phyloP scores from a whole-genome alignment of 495 filamentous ascomycete genomes.

The Penicillium paxilli region DNA sequence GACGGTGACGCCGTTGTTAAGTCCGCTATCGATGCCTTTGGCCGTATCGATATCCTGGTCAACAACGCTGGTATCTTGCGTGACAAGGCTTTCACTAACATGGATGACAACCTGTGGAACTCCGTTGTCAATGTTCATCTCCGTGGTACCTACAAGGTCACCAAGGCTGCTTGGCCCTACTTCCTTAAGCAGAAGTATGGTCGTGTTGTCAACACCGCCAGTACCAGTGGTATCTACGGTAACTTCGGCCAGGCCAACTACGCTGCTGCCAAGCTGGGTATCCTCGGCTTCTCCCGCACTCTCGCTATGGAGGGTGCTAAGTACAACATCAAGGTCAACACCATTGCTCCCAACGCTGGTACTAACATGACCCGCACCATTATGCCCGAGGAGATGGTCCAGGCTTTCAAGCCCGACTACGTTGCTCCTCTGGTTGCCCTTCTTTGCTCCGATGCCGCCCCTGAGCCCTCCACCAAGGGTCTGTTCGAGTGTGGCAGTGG shows the following conservation, averaged over 20 bases:
- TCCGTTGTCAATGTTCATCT: constrained; percentile 90
- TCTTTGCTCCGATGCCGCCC: constrained; percentile 85
- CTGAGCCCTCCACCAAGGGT: constrained; percentile 78
- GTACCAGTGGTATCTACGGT: constrained; percentile 95
- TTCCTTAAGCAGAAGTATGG: constrained; percentile 99
- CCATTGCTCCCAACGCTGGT: constrained; percentile 95
- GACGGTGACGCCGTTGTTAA: constrained; percentile 93
- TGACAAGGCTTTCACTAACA: constrained; percentile 97
- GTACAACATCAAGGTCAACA: constrained; percentile 99
- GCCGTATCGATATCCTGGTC: constrained; percentile 89
- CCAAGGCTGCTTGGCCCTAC: constrained; percentile 97
- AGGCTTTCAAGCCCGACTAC: constrained; percentile 99
- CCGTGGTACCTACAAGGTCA: constrained; percentile 93
- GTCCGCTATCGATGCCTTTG: constrained; percentile 88
- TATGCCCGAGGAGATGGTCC: constrained; percentile 96
- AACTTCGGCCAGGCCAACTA: constrained; percentile 99
- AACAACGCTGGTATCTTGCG: constrained; percentile 98
- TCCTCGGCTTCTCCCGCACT: constrained; percentile 91
- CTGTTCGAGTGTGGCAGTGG: constrained; percentile 97
- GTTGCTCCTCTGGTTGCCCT: constrained; percentile 90
- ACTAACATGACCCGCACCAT: constrained; percentile 95
- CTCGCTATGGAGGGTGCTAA: constrained; percentile 92
- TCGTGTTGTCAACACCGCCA: constrained; percentile 93
- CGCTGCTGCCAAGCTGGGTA: constrained; percentile 90
- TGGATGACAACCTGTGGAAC: constrained; percentile 94